Percentiles rank a stretch among this genome's conserved stretches.
Conservation (phyloP, 2,329 filamentous ascomycete genomes). For the Apiospora koreana region DNA sequence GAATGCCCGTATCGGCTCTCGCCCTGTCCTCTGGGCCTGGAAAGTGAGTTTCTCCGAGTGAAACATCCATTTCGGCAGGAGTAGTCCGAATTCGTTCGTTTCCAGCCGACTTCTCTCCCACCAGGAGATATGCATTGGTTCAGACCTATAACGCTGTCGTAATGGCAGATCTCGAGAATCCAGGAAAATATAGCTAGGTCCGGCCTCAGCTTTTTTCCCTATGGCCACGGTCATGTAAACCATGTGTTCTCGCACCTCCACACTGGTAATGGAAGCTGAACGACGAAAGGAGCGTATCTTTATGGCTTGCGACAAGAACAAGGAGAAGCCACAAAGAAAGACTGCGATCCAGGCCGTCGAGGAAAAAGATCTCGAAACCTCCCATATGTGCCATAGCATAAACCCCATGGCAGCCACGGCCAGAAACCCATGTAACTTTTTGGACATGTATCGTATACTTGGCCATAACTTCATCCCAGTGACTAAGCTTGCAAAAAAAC, state of each 20-base stretch:
- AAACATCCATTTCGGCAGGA: background rate
- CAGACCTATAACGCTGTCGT: background rate
- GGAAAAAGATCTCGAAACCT: constrained; percentile 1
- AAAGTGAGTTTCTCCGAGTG: background rate
- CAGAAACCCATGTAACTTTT: background rate
- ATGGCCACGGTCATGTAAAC: background rate
- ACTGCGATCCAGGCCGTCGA: background rate
- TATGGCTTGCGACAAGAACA: background rate
- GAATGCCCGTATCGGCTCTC: background rate
- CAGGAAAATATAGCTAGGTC: background rate
- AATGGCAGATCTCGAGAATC: background rate
- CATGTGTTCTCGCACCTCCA: background rate
- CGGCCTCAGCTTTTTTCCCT: background rate
- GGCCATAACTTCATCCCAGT: background rate
- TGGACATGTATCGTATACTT: background rate
- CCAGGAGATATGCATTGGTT: background rate
- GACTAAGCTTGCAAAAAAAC: background rate
- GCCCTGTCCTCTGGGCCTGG: background rate
- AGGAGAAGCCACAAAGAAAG: background rate
- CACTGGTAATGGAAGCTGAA: background rate
- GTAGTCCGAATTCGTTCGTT: background rate
- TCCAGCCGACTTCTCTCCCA: background rate
- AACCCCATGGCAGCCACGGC: background rate
- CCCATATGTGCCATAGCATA: background rate
- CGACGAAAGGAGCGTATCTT: background rate